phyloP scores from a whole-genome alignment of 2,329 filamentous ascomycete genomes.

The Diaporthe caulivora region DNA sequence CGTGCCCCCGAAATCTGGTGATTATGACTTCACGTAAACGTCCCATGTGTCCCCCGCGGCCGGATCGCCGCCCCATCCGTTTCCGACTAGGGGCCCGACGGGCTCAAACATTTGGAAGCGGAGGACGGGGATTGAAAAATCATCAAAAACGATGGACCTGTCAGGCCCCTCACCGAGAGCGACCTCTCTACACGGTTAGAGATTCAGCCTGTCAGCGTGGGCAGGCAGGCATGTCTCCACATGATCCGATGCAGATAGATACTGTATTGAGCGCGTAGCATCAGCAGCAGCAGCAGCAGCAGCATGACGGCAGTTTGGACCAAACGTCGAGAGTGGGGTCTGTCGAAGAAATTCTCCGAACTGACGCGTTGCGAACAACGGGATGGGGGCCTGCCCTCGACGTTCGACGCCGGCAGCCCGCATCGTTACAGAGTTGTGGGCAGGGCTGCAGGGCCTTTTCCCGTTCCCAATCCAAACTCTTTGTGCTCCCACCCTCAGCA shows the following conservation, averaged over 20 bases:
- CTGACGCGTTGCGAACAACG: background rate
- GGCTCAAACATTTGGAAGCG: conserved; percentile 4
- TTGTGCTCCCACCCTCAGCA: background rate
- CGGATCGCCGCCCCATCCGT: conserved; percentile 29
- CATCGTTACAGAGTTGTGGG: conserved; percentile 27
- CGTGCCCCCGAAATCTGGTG: conserved; percentile 26
- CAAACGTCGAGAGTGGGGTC: conserved; percentile 17
- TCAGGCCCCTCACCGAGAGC: conserved; percentile 18
- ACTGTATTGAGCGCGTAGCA: background rate
- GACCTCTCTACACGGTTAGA: background rate
- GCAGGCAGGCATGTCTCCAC: background rate
- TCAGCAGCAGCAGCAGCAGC: background rate
- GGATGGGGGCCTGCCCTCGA: background rate
- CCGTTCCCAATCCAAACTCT: background rate
- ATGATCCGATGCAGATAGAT: background rate
- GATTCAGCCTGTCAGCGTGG: conserved; percentile 2
- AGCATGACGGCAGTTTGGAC: conserved; percentile 23
- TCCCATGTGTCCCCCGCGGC: conserved; percentile 21
- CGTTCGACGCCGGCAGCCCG: conserved; percentile 10
- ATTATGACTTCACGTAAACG: conserved; percentile 20
- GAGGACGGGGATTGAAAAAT: background rate
- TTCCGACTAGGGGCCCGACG: conserved; percentile 16
- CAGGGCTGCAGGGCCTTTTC: background rate
- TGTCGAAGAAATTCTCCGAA: conserved; percentile 19
- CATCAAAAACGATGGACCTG: background rate